Evolutionary conservation across 2,329 filamentous ascomycete genomes (phyloP), one percentile per base, ranked within the genome.

Genomic region (Sarocladiaceae sp.): DNA sequence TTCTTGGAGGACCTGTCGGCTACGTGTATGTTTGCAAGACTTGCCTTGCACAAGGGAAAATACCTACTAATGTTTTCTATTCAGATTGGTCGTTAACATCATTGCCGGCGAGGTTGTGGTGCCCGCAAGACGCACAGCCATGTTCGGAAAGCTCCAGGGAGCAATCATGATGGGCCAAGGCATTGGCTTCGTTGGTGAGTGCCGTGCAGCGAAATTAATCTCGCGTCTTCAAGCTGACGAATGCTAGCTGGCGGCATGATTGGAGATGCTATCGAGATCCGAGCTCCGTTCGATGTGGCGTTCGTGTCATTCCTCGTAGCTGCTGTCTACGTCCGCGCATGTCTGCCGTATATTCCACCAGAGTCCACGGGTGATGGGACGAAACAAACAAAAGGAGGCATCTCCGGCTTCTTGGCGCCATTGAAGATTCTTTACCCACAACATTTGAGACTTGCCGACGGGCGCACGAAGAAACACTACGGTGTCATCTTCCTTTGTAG

Each of bases 1-100:
- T 88, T 15, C 57, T 89, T 2, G 86, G 86, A 0, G 86, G 86
- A 0, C 86, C 86, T 0, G 79, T 79, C 0, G 86, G 86, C 0
- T 89, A 88, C 59, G 76, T 88, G 68, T 73, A 52, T 56, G 69
- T 28, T n/a, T 8, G 13, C 5, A 11, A 3, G 22, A 5, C 11
- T 10, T 5, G 11, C 4, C 26, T 28, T 10, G 10, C 20, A 3
- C 39, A 15, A 17, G 8, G 35, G 3, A 10, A n/a, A 23, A 12
- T 23, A 40, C 17, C 23, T 7, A 40, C 56, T 58, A 5, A 61
- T 39, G 0, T 3, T 8, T 33, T 10, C 3, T 20, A 11, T 0
- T 1, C 37, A 74, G 71, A 8, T 74, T 89, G 3, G 78, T 85
- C 1, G 71, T 88, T 20, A 89, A 89, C 58, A 83, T 84, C 12